phyloP scores from a whole-genome alignment of 2,329 filamentous ascomycete genomes.

The Fusarium nygamai region DNA sequence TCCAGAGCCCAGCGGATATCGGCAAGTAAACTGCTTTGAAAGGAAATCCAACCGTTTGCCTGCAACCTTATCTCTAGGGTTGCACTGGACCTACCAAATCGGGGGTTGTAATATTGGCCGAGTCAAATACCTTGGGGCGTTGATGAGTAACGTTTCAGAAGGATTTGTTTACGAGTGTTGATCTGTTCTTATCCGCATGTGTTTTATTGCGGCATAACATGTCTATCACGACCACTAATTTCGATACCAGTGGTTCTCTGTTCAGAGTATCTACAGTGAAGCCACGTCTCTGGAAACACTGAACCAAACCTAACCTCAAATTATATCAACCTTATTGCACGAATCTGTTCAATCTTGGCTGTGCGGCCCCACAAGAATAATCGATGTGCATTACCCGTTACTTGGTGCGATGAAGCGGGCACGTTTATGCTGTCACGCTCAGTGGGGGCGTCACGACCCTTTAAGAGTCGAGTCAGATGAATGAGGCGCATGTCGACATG shows the following conservation, averaged over 20 bases:
- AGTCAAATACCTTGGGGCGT: background rate
- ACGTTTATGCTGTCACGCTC: conserved; percentile 29
- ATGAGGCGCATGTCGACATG: conserved; percentile 27
- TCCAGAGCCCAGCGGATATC: conserved; percentile 13
- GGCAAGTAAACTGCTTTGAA: conserved; percentile 10
- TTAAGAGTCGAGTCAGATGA: conserved; percentile 24
- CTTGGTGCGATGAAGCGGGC: conserved; percentile 19
- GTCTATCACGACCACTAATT: background rate
- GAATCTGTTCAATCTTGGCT: background rate
- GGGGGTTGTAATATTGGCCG: background rate
- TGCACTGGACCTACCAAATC: conserved; percentile 6
- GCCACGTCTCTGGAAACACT: background rate
- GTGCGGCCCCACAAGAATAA: background rate
- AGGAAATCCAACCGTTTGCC: background rate
- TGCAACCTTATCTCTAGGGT: conserved; percentile 14
- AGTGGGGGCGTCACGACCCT: conserved; percentile 29
- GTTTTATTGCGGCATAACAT: background rate
- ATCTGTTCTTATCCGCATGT: conserved; percentile 1
- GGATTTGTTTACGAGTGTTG: background rate
- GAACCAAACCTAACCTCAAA: background rate
- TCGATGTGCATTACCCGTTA: background rate
- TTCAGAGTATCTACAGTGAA: background rate
- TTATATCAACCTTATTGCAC: background rate
- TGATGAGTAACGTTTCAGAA: conserved; percentile 13
- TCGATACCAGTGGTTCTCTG: background rate